Evolutionary conservation across 192 early-diverging fungal genomes (phyloP).

Genomic region (Lobosporangium transversale): DNA sequence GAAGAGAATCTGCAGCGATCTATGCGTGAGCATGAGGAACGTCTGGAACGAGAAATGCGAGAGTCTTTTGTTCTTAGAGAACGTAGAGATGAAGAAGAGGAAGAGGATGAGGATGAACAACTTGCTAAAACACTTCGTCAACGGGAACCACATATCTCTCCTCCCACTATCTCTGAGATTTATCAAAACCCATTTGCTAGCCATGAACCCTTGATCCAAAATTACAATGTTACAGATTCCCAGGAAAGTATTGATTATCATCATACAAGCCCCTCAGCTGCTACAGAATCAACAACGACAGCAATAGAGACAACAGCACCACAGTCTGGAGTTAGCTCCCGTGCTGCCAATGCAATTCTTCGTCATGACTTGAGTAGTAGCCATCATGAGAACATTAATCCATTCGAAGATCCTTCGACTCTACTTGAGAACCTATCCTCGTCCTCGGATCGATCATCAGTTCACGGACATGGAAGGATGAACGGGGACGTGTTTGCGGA

Average conservation of each 20-base stretch:
- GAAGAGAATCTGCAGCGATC: constrained; percentile 18
- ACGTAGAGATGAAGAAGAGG: constrained; percentile 4
- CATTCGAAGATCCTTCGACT: constrained; percentile 29
- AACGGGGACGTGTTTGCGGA: constrained; percentile 16
- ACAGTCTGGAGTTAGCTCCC: not conserved
- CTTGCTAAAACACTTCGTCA: constrained; percentile 3
- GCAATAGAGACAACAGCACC: not conserved
- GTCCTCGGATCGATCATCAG: constrained; percentile 14
- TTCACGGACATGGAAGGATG: constrained; percentile 13
- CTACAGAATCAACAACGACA: not conserved
- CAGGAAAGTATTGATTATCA: not conserved
- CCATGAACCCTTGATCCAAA: constrained; percentile 20
- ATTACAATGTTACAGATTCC: not conserved
- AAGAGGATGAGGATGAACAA: constrained; percentile 2
- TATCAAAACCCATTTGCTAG: constrained; percentile 33
- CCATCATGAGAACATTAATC: constrained; percentile 37
- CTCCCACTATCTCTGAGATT: constrained; percentile 11
- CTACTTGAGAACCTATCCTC: constrained; percentile 14
- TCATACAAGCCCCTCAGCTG: not conserved
- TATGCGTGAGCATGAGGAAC: constrained; percentile 14
- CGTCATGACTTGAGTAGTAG: constrained; percentile 37
- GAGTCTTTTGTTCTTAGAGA: constrained; percentile 24
- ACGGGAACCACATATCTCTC: too few species aligned
- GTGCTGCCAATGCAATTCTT: constrained; percentile 37
- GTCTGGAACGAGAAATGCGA: constrained; percentile 16